Conservation (phyloP, 805 yeast genomes). For the Schizosaccharomyces pombe region DNA sequence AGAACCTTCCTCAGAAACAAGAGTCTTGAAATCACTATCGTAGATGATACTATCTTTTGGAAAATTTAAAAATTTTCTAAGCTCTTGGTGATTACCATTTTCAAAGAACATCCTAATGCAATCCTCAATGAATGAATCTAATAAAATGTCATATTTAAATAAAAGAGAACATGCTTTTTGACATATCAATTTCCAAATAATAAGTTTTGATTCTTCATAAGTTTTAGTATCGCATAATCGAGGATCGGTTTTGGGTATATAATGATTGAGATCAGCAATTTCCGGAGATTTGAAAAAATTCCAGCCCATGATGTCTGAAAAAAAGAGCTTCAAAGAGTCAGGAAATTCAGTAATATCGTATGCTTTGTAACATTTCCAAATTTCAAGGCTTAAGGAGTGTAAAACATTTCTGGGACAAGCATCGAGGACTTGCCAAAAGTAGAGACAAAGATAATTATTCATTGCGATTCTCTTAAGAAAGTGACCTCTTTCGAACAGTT, state of each 20-base stretch:
- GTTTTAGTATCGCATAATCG: too few species aligned
- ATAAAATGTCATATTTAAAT: not conserved
- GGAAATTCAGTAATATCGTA: not conserved
- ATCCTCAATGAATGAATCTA: not conserved
- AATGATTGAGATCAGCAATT: too few species aligned
- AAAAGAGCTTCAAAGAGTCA: not conserved
- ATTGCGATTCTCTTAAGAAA: not conserved
- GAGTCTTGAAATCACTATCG: too few species aligned
- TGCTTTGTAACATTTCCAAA: not conserved
- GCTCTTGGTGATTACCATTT: not conserved
- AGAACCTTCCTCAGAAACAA: too few species aligned
- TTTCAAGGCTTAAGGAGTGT: not conserved
- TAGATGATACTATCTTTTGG: not conserved
- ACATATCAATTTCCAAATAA: not conserved
- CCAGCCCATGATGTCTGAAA: not conserved
- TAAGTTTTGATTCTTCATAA: too few species aligned
- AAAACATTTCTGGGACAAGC: not conserved
- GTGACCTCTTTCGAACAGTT: not conserved
- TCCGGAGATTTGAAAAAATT: too few species aligned
- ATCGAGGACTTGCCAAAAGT: not conserved
- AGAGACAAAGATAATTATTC: not conserved
- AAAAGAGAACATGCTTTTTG: not conserved
- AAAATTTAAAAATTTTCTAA: not conserved
- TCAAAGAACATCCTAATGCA: not conserved
- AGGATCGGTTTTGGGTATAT: too few species aligned